Evolutionary conservation across 2,329 filamentous ascomycete species (phyloP).

Genomic region (Cytospora schulzeri): DNA sequence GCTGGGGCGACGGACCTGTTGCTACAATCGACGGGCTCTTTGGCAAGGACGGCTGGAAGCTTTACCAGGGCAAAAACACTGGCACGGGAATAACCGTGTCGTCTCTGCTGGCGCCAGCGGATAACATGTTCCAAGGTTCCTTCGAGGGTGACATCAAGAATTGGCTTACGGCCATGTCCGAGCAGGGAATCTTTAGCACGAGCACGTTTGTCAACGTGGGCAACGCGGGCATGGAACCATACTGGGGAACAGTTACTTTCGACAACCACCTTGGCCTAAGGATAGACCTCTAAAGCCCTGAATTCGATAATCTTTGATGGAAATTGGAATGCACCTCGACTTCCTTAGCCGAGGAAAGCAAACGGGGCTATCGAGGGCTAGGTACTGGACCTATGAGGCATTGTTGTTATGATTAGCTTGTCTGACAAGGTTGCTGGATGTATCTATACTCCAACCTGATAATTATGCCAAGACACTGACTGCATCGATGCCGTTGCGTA

Average conservation of each 20-base stretch:
- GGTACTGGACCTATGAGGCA: neutral
- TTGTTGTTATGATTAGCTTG: neutral
- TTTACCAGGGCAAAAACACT: slow-evolving; percentile 45
- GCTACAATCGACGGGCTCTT: slow-evolving; percentile 41
- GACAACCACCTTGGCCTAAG: slow-evolving; percentile 32
- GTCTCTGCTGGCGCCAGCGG: slow-evolving; percentile 38
- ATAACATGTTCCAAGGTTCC: slow-evolving; percentile 41
- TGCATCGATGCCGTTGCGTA: neutral
- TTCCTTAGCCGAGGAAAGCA: neutral
- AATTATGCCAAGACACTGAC: too few species aligned
- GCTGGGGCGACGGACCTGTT: slow-evolving; percentile 39
- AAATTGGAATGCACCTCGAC: neutral
- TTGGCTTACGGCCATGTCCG: slow-evolving; percentile 42
- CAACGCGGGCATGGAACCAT: slow-evolving; percentile 40
- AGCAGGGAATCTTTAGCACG: slow-evolving; percentile 40
- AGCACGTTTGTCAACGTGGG: slow-evolving; percentile 46
- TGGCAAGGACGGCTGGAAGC: slow-evolving; percentile 42
- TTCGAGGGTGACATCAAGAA: slow-evolving; percentile 46
- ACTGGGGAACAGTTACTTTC: slow-evolving; percentile 32
- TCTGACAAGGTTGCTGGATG: neutral
- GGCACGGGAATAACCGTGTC: slow-evolving; percentile 47
- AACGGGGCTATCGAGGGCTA: neutral
- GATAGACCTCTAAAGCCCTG: slow-evolving; percentile 30
- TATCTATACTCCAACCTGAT: neutral
- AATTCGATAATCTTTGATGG: neutral